phyloP scores from a whole-genome alignment of 352 stramenopile species.

The Peronospora destructor region DNA sequence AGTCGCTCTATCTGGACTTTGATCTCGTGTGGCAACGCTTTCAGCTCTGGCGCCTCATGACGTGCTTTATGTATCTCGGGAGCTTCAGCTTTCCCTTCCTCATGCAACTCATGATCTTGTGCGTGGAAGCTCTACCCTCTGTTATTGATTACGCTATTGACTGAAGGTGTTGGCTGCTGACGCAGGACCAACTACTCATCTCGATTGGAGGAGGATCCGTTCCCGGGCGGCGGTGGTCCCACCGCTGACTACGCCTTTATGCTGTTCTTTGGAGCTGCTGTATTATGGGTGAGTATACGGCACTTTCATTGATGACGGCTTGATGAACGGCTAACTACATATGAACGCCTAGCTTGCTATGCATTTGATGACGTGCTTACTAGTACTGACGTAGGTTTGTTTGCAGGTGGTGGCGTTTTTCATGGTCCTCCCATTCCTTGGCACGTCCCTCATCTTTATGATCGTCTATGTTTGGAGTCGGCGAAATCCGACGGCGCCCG shows the following conservation, averaged over 20 bases:
- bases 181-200: slow-evolving; percentile 77
- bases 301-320: not conserved
- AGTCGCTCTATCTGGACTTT: slow-evolving; percentile 81
- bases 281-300: slow-evolving; percentile 56
- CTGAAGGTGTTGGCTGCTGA: slow-evolving; percentile 3
- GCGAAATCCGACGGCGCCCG: slow-evolving; percentile 70
- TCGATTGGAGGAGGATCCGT: slow-evolving; percentile 78
- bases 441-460: slow-evolving; percentile 84
- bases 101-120: slow-evolving; percentile 89
- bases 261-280: slow-evolving; percentile 73
- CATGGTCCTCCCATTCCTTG: slow-evolving; percentile 79
- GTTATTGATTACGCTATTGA: not conserved
- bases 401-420: slow-evolving; percentile 72
- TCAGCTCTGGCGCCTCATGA: slow-evolving; percentile 85
- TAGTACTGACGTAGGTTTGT: slow-evolving; percentile 5
- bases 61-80: slow-evolving; percentile 85
- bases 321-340: not conserved
- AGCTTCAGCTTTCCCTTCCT: slow-evolving; percentile 86
- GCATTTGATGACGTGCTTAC: not conserved
- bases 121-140: slow-evolving; percentile 7
- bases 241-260: slow-evolving; percentile 88
- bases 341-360: not conserved
- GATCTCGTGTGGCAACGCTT: slow-evolving; percentile 82
- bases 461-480: slow-evolving; percentile 90
- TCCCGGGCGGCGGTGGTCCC: slow-evolving; percentile 65